phyloP scores from a whole-genome alignment of 2,329 filamentous ascomycete genomes.

The Dothideomycetes sp. region DNA sequence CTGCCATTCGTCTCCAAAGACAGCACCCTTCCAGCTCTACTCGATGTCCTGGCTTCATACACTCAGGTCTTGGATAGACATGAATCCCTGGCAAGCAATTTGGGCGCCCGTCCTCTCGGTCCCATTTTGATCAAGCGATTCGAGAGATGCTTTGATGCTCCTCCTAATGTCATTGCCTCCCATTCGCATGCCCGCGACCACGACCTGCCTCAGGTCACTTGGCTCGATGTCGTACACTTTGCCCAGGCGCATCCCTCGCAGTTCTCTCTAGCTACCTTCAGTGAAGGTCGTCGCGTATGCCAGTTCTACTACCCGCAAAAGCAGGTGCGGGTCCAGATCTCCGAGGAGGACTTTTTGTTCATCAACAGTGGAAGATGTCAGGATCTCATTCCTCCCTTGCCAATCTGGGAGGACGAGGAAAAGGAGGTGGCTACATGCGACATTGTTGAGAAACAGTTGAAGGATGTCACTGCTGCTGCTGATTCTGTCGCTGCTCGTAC shows the following conservation, averaged over 20 bases:
- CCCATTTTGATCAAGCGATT: slow-evolving; percentile 79
- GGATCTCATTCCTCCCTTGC: slow-evolving; percentile 70
- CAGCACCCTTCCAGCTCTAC: slow-evolving; percentile 64
- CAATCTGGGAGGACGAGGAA: slow-evolving; percentile 76
- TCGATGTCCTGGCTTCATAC: slow-evolving; percentile 67
- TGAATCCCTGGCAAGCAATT: slow-evolving; percentile 76
- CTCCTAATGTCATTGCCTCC: slow-evolving; percentile 58
- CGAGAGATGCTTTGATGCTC: slow-evolving; percentile 75
- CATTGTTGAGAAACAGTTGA: slow-evolving; percentile 70
- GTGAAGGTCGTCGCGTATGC: slow-evolving; percentile 62
- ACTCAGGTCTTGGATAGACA: slow-evolving; percentile 77
- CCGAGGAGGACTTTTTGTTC: slow-evolving; percentile 77
- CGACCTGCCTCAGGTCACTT: slow-evolving; percentile 50
- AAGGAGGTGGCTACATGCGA: slow-evolving; percentile 77
- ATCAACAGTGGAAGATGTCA: slow-evolving; percentile 77
- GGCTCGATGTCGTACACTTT: slow-evolving; percentile 80
- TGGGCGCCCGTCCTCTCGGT: slow-evolving; percentile 73
- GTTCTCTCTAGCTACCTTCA: slow-evolving; percentile 61
- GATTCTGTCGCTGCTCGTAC: slow-evolving; percentile 63
- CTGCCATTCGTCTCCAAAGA: slow-evolving; percentile 53
- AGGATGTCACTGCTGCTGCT: slow-evolving; percentile 68
- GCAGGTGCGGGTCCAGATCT: slow-evolving; percentile 73
- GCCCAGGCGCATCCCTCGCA: slow-evolving; percentile 71
- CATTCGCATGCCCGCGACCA: slow-evolving; percentile 39
- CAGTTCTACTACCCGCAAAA: slow-evolving; percentile 65